Evolutionary conservation across 176 grass and related monocot species (phyloP).

Genomic region (Oryza meridionalis): DNA sequence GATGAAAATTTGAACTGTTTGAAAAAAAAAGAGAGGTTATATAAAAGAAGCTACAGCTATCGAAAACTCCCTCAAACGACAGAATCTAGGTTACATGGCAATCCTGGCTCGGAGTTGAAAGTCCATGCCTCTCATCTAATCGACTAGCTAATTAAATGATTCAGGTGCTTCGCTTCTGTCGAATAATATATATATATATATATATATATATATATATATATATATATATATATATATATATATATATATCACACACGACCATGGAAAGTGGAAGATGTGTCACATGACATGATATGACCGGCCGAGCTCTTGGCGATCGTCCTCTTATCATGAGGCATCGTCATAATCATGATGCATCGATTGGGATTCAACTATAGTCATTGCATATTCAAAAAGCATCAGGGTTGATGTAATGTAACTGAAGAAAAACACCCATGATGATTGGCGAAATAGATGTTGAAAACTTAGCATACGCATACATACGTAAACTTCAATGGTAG

Average conservation of each 20-base stretch:
- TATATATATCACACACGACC: constrained; percentile 4
- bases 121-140: not conserved
- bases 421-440: not conserved
- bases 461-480: not conserved
- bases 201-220: not conserved
- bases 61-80: no score
- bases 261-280: not conserved
- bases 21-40: no score
- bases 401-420: not conserved
- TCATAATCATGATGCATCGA: not conserved
- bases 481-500: constrained; percentile 19
- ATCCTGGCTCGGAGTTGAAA: not conserved
- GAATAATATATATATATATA: not conserved
- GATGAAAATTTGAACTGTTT: no score
- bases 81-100: not conserved
- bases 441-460: no score
- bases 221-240: not conserved
- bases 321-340: constrained; percentile 6
- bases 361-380: not conserved
- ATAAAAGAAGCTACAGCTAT: no score
- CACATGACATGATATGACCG: constrained; percentile 6
- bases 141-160: not conserved
- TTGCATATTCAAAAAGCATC: not conserved
- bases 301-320: not conserved
- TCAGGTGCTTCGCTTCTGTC: not conserved